Base-by-base conservation (phyloP, 2,329 filamentous ascomycete genomes). In the Zarea fungicola region DNA sequence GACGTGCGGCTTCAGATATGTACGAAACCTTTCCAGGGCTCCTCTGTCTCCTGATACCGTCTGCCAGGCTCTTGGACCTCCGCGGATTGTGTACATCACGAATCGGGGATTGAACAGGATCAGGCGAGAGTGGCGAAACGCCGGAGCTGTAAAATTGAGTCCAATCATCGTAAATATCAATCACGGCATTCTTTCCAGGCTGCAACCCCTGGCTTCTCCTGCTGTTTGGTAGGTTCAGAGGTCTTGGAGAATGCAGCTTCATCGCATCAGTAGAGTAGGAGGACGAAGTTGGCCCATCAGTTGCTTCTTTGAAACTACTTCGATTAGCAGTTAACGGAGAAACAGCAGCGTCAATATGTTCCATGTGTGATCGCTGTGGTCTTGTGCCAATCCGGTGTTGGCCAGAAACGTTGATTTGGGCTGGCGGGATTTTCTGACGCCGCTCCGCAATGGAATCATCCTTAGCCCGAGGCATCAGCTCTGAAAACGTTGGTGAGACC, bases 11-110 rank as follows among this genome's bases (percentile, higher is more conserved):
- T 22, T 54, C 52, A 10, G 58, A 28, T 6, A 52, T 29, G 39
- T n/a, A 42, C 13, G 34, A 26, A 19, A 31, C 16, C 18, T 48
- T 40, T 2, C 6, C 6, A 18, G 43, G 43, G 31, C 39, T 42
- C 3, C n/a, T 10, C 26, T 51, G 49, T 29, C 43, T 34, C 22
- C 49, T 45, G 16, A 51, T 49, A n/a, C 52, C 59, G 23, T 62
- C 62, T 2, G 54, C 57, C 6, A 57, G 60, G 42, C 61, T 66
- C 48, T 63, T 62, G 43, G 62, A 62, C 13, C 58, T 57, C 29
- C 58, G 56, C 2, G 59, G 56, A 25, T 53, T 54, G 10, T 60
- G 58, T 11, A 53, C 14, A 4, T 54, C 49, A 28, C 45, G 53
- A 9, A 58, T 51, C 25, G 45, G 51, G 5, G 51, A 49, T 16